Percentiles rank a stretch among this genome's conserved stretches.
Evolutionary conservation across 1,284 basidiomycete species (phyloP).

Genomic region (Heterobasidion parviporum): DNA sequence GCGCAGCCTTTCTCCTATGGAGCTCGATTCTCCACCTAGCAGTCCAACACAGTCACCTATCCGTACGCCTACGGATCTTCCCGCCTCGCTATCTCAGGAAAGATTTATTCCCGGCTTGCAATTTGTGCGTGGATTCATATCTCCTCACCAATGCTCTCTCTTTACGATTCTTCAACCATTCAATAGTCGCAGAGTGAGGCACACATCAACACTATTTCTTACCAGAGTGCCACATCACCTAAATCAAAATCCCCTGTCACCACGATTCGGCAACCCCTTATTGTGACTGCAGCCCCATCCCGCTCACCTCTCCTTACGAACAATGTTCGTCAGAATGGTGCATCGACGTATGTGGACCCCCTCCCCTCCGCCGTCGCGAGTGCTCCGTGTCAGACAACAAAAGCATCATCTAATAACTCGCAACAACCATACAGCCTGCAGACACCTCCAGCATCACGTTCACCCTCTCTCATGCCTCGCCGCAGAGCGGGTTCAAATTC

Average conservation of each 20-base stretch:
- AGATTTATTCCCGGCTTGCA: background rate
- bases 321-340: no score
- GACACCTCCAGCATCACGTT: background rate
- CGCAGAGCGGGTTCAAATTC: background rate
- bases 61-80: background rate
- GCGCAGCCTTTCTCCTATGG: constrained; percentile 50
- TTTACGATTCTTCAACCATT: background rate
- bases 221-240: no score
- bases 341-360: background rate
- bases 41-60: constrained; percentile 21
- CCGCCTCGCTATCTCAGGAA: background rate
- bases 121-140: background rate
- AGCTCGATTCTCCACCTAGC: constrained; percentile 37
- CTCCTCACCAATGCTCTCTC: background rate
- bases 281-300: no score
- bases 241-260: no score
- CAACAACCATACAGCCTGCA: background rate
- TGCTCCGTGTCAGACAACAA: background rate
- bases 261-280: no score
- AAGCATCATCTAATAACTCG: no score
- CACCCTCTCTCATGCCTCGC: background rate
- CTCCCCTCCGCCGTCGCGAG: background rate
- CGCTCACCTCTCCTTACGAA: no score
- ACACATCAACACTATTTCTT: background rate
- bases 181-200: background rate